phyloP scores from a whole-genome alignment of 306 rosid species.

The Trifolium dubium region DNA sequence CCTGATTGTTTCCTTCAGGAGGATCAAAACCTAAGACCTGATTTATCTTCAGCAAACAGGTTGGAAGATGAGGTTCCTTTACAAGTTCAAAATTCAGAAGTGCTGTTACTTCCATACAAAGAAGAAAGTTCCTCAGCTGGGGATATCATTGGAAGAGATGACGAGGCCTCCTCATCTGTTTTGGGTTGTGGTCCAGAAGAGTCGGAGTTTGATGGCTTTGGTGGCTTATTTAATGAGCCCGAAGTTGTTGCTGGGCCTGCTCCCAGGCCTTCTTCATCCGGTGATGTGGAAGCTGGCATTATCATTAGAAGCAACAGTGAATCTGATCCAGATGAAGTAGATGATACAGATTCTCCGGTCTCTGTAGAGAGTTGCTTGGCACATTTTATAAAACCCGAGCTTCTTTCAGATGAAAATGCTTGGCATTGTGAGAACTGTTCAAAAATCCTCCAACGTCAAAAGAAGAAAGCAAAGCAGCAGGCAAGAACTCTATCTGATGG shows the following conservation, averaged over 20 bases:
- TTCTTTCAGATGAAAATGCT: slow-evolving; percentile 85
- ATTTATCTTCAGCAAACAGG: slow-evolving; percentile 53
- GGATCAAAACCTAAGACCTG: slow-evolving; percentile 44
- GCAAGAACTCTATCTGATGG: slow-evolving; percentile 53
- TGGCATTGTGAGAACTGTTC: slow-evolving; percentile 96
- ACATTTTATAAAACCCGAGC: slow-evolving; percentile 89
- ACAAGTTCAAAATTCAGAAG: slow-evolving; percentile 75
- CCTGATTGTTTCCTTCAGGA: slow-evolving; percentile 42
- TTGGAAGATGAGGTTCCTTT: slow-evolving; percentile 78
- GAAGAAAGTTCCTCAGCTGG: slow-evolving; percentile 58
- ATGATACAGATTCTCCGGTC: slow-evolving; percentile 81
- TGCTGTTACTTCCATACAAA: slow-evolving; percentile 77
- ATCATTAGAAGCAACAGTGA: slow-evolving; percentile 61
- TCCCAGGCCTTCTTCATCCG: slow-evolving; percentile 60
- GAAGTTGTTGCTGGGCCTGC: slow-evolving; percentile 72
- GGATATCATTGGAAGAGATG: slow-evolving; percentile 55
- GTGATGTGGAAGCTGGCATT: slow-evolving; percentile 58
- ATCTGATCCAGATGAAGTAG: slow-evolving; percentile 98
- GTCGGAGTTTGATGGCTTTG: slow-evolving; percentile 73
- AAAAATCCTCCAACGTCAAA: slow-evolving; percentile 55
- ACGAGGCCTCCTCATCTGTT: slow-evolving; percentile 63
- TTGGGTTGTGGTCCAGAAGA: slow-evolving; percentile 65
- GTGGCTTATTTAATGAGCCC: slow-evolving; percentile 86
- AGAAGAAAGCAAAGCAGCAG: slow-evolving; percentile 49
- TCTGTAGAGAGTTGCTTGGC: slow-evolving; percentile 91